Evolutionary conservation across 139 green algal genomes (phyloP), one percentile per base, ranked within the genome.

Genomic region (Limnomonas spitsbergensis): DNA sequence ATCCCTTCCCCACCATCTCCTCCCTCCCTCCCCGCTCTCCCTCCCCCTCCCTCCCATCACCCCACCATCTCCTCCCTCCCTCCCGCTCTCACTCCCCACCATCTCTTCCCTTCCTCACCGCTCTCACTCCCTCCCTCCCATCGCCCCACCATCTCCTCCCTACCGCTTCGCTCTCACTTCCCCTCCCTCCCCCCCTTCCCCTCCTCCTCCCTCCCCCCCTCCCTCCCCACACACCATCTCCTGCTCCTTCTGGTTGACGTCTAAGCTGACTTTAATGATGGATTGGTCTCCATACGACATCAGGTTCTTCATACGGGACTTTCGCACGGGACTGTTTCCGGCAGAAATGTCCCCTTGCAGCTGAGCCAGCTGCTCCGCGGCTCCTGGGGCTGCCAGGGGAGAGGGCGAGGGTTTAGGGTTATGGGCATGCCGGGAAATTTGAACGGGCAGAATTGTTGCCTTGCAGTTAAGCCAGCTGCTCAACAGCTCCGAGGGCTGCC

Each of bases 151-250:
- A n/a, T n/a, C n/a, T n/a, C n/a, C n/a, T n/a, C n/a, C n/a, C n/a
- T n/a, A n/a, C n/a, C n/a, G n/a, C n/a, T n/a, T n/a, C n/a, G n/a
- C n/a, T n/a, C n/a, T n/a, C n/a, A n/a, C n/a, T n/a, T n/a, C n/a
- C n/a, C n/a, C n/a, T n/a, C n/a, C n/a, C n/a, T n/a, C n/a, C n/a
- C n/a, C n/a, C n/a, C n/a, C n/a, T n/a, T n/a, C n/a, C n/a, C n/a
- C n/a, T n/a, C n/a, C n/a, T n/a, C n/a, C n/a, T n/a, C n/a, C n/a
- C n/a, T n/a, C n/a, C n/a, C n/a, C n/a, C n/a, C n/a, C n/a, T n/a
- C n/a, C n/a, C n/a, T n/a, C n/a, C n/a, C n/a, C n/a, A n/a, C 74
- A 14, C 53, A 84, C 79, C 79, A 81, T 61, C 42, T 81, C 74
- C 38, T 77, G 56, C 27, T 76, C 69, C 3, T 69, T 75, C 24